Evolutionary conservation across 139 green algal genomes (phyloP).

Genomic region (Zygnema cylindricum): DNA sequence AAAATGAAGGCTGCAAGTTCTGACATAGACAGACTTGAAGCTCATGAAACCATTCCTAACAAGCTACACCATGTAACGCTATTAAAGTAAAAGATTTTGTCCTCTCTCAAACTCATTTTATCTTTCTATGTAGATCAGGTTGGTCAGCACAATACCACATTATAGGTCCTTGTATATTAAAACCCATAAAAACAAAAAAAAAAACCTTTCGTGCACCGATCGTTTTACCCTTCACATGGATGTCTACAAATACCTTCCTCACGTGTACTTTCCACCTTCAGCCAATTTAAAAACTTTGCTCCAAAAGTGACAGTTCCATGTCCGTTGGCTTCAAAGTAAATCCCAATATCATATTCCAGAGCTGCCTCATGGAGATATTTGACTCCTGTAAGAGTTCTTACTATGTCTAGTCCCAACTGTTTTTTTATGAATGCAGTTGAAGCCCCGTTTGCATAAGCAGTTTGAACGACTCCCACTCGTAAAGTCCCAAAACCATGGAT

Average conservation of each 20-base stretch:
- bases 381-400: constrained; percentile 82
- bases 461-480: constrained; percentile 91
- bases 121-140: too few species aligned
- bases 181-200: too few species aligned
- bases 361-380: constrained; percentile 82
- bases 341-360: constrained; percentile 87
- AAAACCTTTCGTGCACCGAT: too few species aligned
- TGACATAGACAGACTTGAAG: too few species aligned
- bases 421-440: constrained; percentile 79
- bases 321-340: constrained; percentile 99
- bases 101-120: too few species aligned
- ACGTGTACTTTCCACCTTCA: constrained; percentile 33
- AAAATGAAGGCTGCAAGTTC: too few species aligned
- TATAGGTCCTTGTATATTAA: too few species aligned
- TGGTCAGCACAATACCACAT: too few species aligned
- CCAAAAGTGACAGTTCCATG: constrained; percentile 94
- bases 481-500: constrained; percentile 32
- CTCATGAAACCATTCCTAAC: too few species aligned
- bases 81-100: too few species aligned
- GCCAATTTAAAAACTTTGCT: constrained; percentile 63
- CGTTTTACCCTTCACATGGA: background rate
- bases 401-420: constrained; percentile 64
- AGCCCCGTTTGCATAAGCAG: constrained; percentile 95
- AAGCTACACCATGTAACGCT: too few species aligned
- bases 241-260: too few species aligned